Evolutionary conservation across 1,139 yeast genomes (phyloP).

Genomic region (Geotrichum fermentans): DNA sequence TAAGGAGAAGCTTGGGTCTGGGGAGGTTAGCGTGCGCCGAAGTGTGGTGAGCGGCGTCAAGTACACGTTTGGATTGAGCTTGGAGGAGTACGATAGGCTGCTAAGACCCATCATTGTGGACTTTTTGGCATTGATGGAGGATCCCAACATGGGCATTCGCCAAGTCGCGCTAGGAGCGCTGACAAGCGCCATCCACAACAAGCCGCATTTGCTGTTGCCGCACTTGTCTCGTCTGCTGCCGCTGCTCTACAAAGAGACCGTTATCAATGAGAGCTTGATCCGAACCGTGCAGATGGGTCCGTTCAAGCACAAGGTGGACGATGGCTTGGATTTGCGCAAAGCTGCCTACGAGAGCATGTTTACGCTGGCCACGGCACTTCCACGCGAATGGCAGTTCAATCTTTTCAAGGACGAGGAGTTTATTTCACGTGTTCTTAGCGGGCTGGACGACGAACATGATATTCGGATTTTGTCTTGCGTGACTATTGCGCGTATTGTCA

Average conservation of each 20-base stretch:
- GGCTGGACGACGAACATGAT: conserved; percentile 45
- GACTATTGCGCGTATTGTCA: conserved; percentile 38
- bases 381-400: conserved; percentile 30
- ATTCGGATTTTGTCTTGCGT: conserved; percentile 43
- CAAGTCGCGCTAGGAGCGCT: conserved; percentile 58
- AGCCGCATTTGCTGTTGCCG: conserved; percentile 49
- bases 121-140: conserved; percentile 37
- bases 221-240: conserved; percentile 51
- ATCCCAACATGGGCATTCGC: conserved; percentile 34
- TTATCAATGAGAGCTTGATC: conserved; percentile 53
- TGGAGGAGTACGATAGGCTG: conserved; percentile 29
- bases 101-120: conserved; percentile 38
- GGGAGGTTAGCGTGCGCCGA: conserved; percentile 28
- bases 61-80: conserved; percentile 33
- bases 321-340: conserved; percentile 70
- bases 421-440: conserved; percentile 36
- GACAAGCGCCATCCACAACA: conserved; percentile 57
- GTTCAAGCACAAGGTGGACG: conserved; percentile 75
- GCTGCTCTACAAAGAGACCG: conserved; percentile 51
- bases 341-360: conserved; percentile 67
- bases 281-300: conserved; percentile 81
- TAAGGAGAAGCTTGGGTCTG: conserved; percentile 26
- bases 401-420: conserved; percentile 33
- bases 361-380: conserved; percentile 42
- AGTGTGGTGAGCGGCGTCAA: conserved; percentile 39